Evolutionary conservation across 257 asterid genomes (phyloP), one percentile per base, ranked within the genome.

Genomic region (Solanum dulcamara): DNA sequence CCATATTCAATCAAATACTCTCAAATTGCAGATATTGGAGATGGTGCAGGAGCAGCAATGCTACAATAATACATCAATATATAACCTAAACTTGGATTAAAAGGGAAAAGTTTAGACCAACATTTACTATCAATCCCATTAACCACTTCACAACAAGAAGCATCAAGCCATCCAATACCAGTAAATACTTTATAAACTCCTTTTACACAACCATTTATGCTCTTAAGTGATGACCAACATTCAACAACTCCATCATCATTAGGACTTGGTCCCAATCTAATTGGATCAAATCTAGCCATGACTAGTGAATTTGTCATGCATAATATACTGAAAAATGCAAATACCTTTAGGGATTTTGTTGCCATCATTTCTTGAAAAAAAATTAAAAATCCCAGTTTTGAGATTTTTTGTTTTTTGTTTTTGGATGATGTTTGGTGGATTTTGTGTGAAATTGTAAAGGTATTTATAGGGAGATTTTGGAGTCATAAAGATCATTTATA

Each of bases 31-130:
- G 81, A 75, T n/a, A 11, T 0, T 72, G 81, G 82, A 44, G 40
- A 50, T 24, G 38, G 59, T 24, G 59, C 24, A 13, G 59, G 81
- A 74, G 79, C 30, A 60, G 0, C 68, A 46, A 75, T 7, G 8
- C 82, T 75, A 26, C 81, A 74, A 74, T 74, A 75, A 44, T 75
- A 26, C 22, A 75, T 15, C 82, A 75, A 75, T 3, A 32, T 26
- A 14, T 8, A 18, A 44, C 24, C 26, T 14, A 75, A 75, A 75
- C 26, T 26, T 14, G 71, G 84, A 84, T 30, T 74, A 3, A 84
- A 17, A 8, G 92, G 89, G 14, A 89, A 84, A 18, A 72, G 5
- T 81, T 81, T 84, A 0, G 89, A 85, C 90, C 90, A 89, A 57
- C 90, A 89, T 30, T 50, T 84, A 18, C 55, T 83, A 9, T 86